Base-by-base conservation (phyloP, 23 red algal genomes). In the Gracilaria domingensis region DNA sequence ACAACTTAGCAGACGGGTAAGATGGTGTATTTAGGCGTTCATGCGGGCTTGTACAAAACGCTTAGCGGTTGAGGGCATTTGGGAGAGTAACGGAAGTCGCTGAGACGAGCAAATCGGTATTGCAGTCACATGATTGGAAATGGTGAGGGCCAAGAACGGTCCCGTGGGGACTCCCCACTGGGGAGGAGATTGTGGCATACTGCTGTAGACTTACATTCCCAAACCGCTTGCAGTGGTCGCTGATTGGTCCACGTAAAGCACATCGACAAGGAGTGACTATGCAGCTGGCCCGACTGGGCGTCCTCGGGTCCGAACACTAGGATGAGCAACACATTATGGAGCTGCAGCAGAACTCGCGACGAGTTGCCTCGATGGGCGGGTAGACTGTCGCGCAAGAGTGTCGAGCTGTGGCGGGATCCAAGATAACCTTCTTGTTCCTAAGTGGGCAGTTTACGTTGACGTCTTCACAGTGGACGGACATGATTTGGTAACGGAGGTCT, bases 401-500 rank as follows among this genome's bases (percentile, higher is more conserved):
- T n/a, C n/a, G n/a, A n/a, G n/a, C n/a, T n/a, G n/a, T n/a, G n/a
- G n/a, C n/a, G n/a, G n/a, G n/a, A n/a, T n/a, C n/a, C n/a, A n/a
- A n/a, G n/a, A n/a, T n/a, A n/a, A n/a, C n/a, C n/a, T n/a, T n/a
- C n/a, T n/a, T n/a, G n/a, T n/a, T n/a, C n/a, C n/a, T n/a, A 64
- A 24, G 25, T 64, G 2, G n/a, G 59, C 59, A 64, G n/a, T 64
- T 69, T 69, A 69, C 28, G 42, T 77, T 20, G 72, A 51, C 38
- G 0, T 23, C 40, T 17, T 51, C 42, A 77, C 4, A 77, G 72
- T 34, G 72, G 40, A 32, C 81, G 54, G 6, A 76, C 11, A 59
- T 88, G 66, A 34, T 88, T 74, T 36, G 84, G 84, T 28, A 75
- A 12, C 30, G 84, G 84, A 29, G 84, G 84, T 26, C 66, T 32